phyloP scores from a whole-genome alignment of 73 alveolate genomes.

The Paramecium sonneborni region DNA sequence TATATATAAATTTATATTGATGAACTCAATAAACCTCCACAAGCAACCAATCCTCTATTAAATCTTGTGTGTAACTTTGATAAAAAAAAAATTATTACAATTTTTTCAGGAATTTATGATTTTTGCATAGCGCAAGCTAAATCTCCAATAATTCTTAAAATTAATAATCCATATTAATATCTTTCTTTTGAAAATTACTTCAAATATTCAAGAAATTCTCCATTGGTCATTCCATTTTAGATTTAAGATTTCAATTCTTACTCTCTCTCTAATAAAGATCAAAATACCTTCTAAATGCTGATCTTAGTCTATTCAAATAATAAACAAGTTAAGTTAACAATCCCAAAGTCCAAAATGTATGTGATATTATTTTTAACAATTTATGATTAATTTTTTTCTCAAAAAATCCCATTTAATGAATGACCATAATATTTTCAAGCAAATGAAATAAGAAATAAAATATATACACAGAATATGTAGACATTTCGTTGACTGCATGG shows the following conservation, averaged over 20 bases:
- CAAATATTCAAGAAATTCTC: background rate
- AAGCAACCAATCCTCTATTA: conserved; percentile 39
- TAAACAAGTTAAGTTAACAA: background rate
- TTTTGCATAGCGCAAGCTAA: conserved; percentile 33
- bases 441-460: conserved; percentile 19
- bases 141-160: conserved; percentile 11
- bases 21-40: conserved; percentile 32
- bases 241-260: conserved; percentile 10
- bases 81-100: background rate
- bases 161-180: conserved; percentile 20
- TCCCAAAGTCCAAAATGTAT: conserved; percentile 39
- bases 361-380: background rate
- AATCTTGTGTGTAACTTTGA: conserved; percentile 6
- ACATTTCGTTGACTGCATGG: background rate
- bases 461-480: conserved; percentile 31
- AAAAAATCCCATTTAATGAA: conserved; percentile 42
- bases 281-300: background rate
- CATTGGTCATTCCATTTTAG: conserved; percentile 30
- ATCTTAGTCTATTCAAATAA: conserved; percentile 44
- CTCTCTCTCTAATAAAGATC: conserved; percentile 1
- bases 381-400: conserved; percentile 41
- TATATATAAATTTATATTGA: conserved; percentile 7
- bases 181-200: background rate
- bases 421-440: conserved; percentile 50
- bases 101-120: conserved; percentile 49